These are phyloP conservation scores for Aspergillus nanangensis DNA, from an alignment of 495 filamentous ascomycete genomes.

Conservation along the genomic window DNA sequence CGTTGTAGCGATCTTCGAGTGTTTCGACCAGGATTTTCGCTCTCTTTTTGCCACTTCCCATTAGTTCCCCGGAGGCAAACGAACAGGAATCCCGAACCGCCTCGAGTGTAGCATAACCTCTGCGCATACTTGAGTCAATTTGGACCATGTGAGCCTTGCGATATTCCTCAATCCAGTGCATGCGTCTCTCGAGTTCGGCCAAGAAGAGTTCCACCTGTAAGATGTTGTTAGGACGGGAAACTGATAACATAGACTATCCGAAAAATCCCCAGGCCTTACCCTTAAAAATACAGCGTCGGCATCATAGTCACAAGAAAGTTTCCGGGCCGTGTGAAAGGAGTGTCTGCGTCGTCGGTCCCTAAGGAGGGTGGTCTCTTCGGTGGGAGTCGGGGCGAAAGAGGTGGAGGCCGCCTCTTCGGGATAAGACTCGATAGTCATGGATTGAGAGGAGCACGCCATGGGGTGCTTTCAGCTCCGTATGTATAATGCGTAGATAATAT, in stretches of 20 bases:
- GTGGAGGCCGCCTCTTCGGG: slow-evolving; percentile 27
- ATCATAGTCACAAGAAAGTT: slow-evolving; percentile 61
- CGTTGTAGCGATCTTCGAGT: slow-evolving; percentile 84
- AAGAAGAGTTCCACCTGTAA: slow-evolving; percentile 85
- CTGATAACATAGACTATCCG: too few relatives aligned
- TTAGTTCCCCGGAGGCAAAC: slow-evolving; percentile 83
- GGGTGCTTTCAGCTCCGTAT: too few relatives aligned
- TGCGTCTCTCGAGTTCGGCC: slow-evolving; percentile 74
- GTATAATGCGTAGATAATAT: too few relatives aligned
- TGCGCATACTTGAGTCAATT: slow-evolving; percentile 73
- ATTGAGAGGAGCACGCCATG: slow-evolving; percentile 45
- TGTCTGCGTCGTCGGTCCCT: slow-evolving; percentile 54
- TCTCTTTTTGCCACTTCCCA: slow-evolving; percentile 78
- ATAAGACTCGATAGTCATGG: slow-evolving; percentile 43
- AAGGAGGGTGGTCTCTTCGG: slow-evolving; percentile 32
- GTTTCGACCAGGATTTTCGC: slow-evolving; percentile 90
- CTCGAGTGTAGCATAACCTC: slow-evolving; percentile 79
- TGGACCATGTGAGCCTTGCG: slow-evolving; percentile 75
- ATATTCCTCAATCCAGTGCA: slow-evolving; percentile 87
- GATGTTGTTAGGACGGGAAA: too few relatives aligned
- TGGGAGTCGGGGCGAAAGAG: slow-evolving; percentile 23
- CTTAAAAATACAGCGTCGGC: slow-evolving; percentile 64
- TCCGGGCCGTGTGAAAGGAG: slow-evolving; percentile 58
- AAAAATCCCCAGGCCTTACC: too few relatives aligned
- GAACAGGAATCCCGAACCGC: slow-evolving; percentile 85